Evolutionary conservation across 2,329 filamentous ascomycete species (phyloP).

Genomic region (Cordyceps fumosorosea): DNA sequence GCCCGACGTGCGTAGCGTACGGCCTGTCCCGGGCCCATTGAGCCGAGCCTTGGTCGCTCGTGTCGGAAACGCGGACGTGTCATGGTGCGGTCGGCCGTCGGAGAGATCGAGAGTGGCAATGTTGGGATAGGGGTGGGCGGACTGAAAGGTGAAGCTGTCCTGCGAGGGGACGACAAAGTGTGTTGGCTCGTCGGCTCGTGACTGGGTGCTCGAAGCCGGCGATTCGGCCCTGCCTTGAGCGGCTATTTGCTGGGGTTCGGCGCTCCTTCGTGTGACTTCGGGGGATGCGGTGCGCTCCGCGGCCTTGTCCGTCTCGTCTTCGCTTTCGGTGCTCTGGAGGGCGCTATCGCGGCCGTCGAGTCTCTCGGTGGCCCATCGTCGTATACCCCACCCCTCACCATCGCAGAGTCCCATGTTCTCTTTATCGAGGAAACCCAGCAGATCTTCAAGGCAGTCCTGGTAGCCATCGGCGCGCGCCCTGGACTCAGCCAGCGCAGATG

Average conservation of each 20-base stretch:
- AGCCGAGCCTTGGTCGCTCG: conserved; percentile 25
- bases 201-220: conserved; percentile 20
- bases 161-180: conserved; percentile 47
- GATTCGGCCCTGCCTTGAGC: conserved; percentile 20
- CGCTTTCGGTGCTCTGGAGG: conserved; percentile 53
- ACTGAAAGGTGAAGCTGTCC: conserved; percentile 64
- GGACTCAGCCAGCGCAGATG: conserved; percentile 69
- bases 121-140: conserved; percentile 53
- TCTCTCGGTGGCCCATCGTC: conserved; percentile 62
- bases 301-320: conserved; percentile 61
- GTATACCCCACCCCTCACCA: conserved; percentile 63
- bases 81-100: conserved; percentile 38
- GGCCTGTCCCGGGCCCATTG: conserved; percentile 17
- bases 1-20: conserved; percentile 24
- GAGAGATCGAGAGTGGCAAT: conserved; percentile 56
- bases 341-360: conserved; percentile 55
- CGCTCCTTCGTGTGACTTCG: conserved; percentile 44
- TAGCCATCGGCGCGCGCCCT: conserved; percentile 77
- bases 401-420: conserved; percentile 72
- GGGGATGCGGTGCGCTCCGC: conserved; percentile 52
- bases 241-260: conserved; percentile 28
- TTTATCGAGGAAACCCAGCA: conserved; percentile 78
- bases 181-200: conserved; percentile 24
- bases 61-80: conserved; percentile 24
- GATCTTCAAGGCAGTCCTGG: conserved; percentile 86